Conservation (phyloP, 176 grass and related monocot species). For the Neostapfia colusana region DNA sequence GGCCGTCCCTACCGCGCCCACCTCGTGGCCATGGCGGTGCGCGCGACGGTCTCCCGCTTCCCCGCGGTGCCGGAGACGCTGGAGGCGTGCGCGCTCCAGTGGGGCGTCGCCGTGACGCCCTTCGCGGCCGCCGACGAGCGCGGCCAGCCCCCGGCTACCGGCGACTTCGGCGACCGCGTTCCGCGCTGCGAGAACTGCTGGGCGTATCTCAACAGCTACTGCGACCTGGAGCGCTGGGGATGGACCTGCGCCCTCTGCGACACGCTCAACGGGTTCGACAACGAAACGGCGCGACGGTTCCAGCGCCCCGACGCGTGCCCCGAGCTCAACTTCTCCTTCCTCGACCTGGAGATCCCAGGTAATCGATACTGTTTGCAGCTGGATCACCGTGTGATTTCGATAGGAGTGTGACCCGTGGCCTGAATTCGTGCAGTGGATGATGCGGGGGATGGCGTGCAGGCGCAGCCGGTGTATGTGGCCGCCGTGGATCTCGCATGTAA, state of each 20-base stretch:
- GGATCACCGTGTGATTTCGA: not conserved
- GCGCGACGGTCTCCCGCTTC: constrained; percentile 75
- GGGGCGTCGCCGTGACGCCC: constrained; percentile 79
- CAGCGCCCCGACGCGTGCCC: constrained; percentile 54
- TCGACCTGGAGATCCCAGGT: constrained; percentile 87
- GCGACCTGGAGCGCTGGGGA: constrained; percentile 83
- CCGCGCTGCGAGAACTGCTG: constrained; percentile 94
- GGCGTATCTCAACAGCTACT: constrained; percentile 67
- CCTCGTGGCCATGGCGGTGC: constrained; percentile 56
- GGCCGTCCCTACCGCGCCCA: not conserved
- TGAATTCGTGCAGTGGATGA: constrained; percentile 59
- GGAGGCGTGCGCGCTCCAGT: constrained; percentile 64
- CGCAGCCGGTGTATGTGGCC: constrained; percentile 90
- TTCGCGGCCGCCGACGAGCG: constrained; percentile 72
- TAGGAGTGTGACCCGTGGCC: constrained; percentile 9
- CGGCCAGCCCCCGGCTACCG: constrained; percentile 48
- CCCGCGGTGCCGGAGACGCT: constrained; percentile 49
- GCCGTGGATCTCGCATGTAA: constrained; percentile 93
- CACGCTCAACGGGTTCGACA: constrained; percentile 66
- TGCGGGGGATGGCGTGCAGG: constrained; percentile 42
- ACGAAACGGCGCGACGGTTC: constrained; percentile 55
- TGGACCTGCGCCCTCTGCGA: constrained; percentile 86
- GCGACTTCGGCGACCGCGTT: constrained; percentile 52
- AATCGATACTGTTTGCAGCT: not conserved
- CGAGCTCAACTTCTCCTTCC: constrained; percentile 72